phyloP scores from a whole-genome alignment of 2,329 filamentous ascomycete genomes.

The Cercospora sp. region DNA sequence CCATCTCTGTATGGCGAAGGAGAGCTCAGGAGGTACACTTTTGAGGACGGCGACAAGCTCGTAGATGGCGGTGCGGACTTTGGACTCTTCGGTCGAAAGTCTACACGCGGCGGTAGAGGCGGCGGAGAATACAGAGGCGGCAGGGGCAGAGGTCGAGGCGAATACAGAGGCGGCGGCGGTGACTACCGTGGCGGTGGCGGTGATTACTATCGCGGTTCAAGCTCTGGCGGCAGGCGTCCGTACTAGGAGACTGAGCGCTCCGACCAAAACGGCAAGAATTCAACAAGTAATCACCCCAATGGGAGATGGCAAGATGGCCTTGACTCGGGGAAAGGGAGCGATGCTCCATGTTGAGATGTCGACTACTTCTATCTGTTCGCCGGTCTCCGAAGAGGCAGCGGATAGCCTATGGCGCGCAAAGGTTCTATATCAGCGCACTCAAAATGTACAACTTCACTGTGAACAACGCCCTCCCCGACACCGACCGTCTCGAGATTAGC shows the following conservation, averaged over 20 bases:
- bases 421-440: neutral
- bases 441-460: neutral
- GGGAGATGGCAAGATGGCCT: neutral
- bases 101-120: constrained; percentile 23
- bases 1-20: constrained; percentile 34
- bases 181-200: constrained; percentile 21
- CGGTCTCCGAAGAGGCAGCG: neutral
- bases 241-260: constrained; percentile 1
- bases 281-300: neutral
- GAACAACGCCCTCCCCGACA: neutral
- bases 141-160: constrained; percentile 23
- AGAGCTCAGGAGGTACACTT: constrained; percentile 45
- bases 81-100: constrained; percentile 34
- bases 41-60: constrained; percentile 47
- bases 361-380: neutral
- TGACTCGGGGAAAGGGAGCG: neutral
- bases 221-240: constrained; percentile 4
- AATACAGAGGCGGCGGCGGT: constrained; percentile 25
- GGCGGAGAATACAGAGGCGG: constrained; percentile 24
- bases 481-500: neutral
- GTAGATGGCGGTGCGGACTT: constrained; percentile 45
- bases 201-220: constrained; percentile 12
- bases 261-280: too few relatives aligned
- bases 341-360: neutral
- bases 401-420: neutral